Evolutionary conservation across 108 stramenopile species (phyloP).

Genomic region (Skeletonema tropicum): DNA sequence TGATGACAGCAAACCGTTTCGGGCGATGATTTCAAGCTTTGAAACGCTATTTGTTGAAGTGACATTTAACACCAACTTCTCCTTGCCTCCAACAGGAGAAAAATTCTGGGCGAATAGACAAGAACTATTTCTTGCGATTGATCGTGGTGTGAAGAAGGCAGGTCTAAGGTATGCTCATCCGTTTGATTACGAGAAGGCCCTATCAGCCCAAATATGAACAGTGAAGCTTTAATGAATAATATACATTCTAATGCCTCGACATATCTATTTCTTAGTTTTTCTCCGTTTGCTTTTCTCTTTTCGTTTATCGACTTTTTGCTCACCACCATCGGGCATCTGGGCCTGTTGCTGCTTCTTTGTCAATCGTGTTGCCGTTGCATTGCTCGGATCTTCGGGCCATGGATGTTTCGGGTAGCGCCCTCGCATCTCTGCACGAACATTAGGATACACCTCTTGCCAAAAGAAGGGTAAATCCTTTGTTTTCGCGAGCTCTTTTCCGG

Average conservation of each 20-base stretch:
- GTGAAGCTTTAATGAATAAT: too few species aligned
- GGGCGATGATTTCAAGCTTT: slow-evolving; percentile 47
- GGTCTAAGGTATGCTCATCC: slow-evolving; percentile 40
- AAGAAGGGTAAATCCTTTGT: slow-evolving; percentile 68
- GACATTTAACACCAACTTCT: slow-evolving; percentile 45
- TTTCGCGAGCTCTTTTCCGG: slow-evolving; percentile 56
- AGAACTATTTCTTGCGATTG: slow-evolving; percentile 50
- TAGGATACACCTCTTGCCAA: slow-evolving; percentile 65
- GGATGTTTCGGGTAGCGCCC: slow-evolving; percentile 74
- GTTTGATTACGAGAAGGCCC: not conserved
- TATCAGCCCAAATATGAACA: not conserved
- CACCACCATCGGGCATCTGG: not conserved
- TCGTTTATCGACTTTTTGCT: slow-evolving; percentile 2
- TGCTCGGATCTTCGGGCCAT: slow-evolving; percentile 69
- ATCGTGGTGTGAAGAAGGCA: slow-evolving; percentile 42
- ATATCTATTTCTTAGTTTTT: not conserved
- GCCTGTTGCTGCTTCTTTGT: slow-evolving; percentile 55
- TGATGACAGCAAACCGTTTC: slow-evolving; percentile 34
- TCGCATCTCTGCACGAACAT: slow-evolving; percentile 59
- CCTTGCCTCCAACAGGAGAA: slow-evolving; percentile 46
- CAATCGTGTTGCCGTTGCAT: slow-evolving; percentile 53
- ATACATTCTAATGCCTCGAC: too few species aligned
- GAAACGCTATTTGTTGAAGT: slow-evolving; percentile 47
- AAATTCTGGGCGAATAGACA: slow-evolving; percentile 54
- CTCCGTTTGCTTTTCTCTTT: slow-evolving; percentile 18